These are phyloP conservation scores for Tuber borchii DNA, from an alignment of 495 filamentous ascomycete genomes.

Conservation along the genomic window DNA sequence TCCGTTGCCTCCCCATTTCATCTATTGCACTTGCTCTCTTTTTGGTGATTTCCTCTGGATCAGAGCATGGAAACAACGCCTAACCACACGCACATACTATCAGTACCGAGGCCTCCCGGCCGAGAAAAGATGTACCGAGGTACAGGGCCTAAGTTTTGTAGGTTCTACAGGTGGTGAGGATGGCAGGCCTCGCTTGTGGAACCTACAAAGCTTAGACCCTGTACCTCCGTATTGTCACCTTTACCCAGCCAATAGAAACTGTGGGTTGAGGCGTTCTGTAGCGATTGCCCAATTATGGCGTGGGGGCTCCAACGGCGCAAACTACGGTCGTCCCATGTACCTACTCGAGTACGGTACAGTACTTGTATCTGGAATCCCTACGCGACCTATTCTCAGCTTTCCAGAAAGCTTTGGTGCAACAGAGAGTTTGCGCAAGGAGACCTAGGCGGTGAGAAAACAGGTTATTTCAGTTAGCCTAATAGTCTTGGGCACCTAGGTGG, in stretches of 20 bases:
- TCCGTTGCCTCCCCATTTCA: background rate
- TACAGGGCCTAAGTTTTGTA: too few relatives aligned
- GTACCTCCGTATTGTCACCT: too few relatives aligned
- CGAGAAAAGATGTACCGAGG: background rate
- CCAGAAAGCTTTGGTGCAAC: background rate
- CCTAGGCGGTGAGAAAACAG: too few relatives aligned
- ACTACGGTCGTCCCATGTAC: background rate
- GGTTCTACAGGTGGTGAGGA: too few relatives aligned
- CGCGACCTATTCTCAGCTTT: background rate
- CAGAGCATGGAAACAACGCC: background rate
- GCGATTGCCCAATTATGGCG: background rate
- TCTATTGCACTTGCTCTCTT: background rate
- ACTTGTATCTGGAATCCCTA: background rate
- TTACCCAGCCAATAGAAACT: background rate
- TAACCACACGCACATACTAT: background rate
- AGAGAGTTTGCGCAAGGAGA: too few relatives aligned
- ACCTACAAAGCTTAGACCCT: too few relatives aligned
- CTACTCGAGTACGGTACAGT: too few relatives aligned
- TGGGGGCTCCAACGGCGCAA: background rate
- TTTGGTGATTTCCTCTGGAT: background rate
- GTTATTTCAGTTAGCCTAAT: too few relatives aligned
- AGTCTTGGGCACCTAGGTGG: too few relatives aligned
- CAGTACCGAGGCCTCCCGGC: background rate
- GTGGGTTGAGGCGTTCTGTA: background rate
- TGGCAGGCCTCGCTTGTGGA: too few relatives aligned